Percentiles rank a stretch among this genome's conserved stretches.
Evolutionary conservation across 352 stramenopile species (phyloP).

Genomic region (Pythium brachiatum): DNA sequence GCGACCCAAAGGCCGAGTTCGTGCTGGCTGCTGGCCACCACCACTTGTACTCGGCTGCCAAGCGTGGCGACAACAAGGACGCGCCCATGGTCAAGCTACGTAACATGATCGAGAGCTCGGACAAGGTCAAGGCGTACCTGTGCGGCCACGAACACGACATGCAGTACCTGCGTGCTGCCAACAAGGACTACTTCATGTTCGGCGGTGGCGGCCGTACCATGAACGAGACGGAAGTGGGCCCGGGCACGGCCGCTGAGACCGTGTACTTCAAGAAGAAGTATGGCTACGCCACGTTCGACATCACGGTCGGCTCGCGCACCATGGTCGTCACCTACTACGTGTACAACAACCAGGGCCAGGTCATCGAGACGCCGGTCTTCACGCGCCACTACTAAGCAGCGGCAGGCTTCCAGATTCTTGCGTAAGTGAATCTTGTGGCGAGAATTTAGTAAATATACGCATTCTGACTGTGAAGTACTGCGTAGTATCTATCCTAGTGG

Average conservation of each 20-base stretch:
- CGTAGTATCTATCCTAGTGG: too few species aligned
- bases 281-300: slow-evolving; percentile 35
- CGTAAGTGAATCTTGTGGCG: too few species aligned
- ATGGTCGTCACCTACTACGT: slow-evolving; percentile 39
- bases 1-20: slow-evolving; percentile 25
- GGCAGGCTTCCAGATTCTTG: too few species aligned
- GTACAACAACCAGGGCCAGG: slow-evolving; percentile 30
- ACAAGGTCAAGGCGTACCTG: slow-evolving; percentile 36
- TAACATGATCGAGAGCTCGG: slow-evolving; percentile 21
- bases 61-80: slow-evolving; percentile 31
- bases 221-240: slow-evolving; percentile 26
- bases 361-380: slow-evolving; percentile 32
- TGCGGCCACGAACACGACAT: slow-evolving; percentile 46
- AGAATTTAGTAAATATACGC: too few species aligned
- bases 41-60: slow-evolving; percentile 35
- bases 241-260: slow-evolving; percentile 28
- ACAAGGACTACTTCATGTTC: slow-evolving; percentile 40
- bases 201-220: slow-evolving; percentile 34
- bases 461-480: too few species aligned
- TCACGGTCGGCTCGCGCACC: slow-evolving; percentile 22
- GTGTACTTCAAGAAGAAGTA: slow-evolving; percentile 39
- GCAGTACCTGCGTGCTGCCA: slow-evolving; percentile 30
- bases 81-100: slow-evolving; percentile 28
- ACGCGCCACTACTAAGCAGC: slow-evolving; percentile 28
- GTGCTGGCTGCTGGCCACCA: slow-evolving; percentile 32